Evolutionary conservation across 2,329 filamentous ascomycete genomes (phyloP).

Genomic region (Diaporthe sp.): DNA sequence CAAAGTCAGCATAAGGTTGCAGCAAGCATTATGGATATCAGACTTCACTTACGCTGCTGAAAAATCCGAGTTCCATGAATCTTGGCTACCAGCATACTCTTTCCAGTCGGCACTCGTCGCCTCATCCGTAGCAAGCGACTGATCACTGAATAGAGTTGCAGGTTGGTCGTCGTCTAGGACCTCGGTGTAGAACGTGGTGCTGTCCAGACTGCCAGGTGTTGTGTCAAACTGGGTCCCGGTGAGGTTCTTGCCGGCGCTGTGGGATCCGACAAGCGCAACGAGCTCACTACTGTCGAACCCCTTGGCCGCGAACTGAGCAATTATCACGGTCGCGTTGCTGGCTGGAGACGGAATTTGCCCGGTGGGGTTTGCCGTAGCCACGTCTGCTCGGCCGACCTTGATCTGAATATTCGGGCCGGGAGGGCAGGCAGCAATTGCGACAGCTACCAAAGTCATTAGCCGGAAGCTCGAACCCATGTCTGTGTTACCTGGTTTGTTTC

Average conservation of each 20-base stretch:
- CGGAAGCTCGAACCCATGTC: background rate
- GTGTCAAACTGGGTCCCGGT: conserved; percentile 39
- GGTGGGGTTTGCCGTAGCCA: conserved; percentile 38
- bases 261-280: conserved; percentile 41
- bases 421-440: conserved; percentile 39
- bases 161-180: conserved; percentile 39
- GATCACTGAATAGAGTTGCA: conserved; percentile 40
- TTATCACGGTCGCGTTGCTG: conserved; percentile 36
- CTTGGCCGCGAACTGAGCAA: conserved; percentile 39
- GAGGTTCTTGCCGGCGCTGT: conserved; percentile 41
- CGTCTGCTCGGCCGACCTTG: conserved; percentile 41
- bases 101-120: conserved; percentile 40
- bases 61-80: conserved; percentile 40
- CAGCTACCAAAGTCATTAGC: conserved; percentile 32
- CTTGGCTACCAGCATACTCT: conserved; percentile 37
- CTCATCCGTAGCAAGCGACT: conserved; percentile 38
- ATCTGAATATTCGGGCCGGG: conserved; percentile 39
- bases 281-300: conserved; percentile 41
- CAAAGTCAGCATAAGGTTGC: conserved; percentile 26
- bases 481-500: background rate
- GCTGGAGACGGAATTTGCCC: conserved; percentile 37
- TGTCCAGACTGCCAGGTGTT: conserved; percentile 39
- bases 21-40: background rate
- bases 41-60: conserved; percentile 39
- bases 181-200: conserved; percentile 40